Conservation (phyloP, 495 filamentous ascomycete species). For the Neurospora africana region DNA sequence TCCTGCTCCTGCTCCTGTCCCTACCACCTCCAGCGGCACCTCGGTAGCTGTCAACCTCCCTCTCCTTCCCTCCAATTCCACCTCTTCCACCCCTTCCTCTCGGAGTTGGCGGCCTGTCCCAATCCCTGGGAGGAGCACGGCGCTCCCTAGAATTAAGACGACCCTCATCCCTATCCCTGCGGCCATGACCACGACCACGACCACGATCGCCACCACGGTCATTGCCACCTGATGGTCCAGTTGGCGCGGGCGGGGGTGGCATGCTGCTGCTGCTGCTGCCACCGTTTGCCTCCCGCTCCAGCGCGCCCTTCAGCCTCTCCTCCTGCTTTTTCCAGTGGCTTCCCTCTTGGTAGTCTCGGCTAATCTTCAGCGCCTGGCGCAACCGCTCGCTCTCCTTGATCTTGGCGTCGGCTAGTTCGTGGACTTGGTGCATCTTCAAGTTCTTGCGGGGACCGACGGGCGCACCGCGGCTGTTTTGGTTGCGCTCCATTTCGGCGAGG, state of each 20-base stretch:
- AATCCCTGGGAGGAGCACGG: neutral
- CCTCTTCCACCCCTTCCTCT: neutral
- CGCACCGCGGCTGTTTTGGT: constrained; percentile 11
- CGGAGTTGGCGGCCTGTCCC: neutral
- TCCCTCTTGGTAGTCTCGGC: constrained; percentile 79
- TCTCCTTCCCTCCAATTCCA: constrained; percentile 1
- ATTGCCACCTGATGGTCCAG: neutral
- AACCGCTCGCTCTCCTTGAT: constrained; percentile 89
- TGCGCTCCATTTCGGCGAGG: constrained; percentile 39
- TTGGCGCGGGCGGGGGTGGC: neutral
- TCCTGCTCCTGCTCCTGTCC: neutral
- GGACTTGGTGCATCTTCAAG: constrained; percentile 86
- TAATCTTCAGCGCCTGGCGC: constrained; percentile 78
- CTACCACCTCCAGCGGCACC: neutral
- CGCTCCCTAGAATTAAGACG: neutral
- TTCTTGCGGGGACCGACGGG: constrained; percentile 33
- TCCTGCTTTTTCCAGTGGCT: constrained; percentile 62
- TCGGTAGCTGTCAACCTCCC: constrained; percentile 1
- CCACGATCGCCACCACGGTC: neutral
- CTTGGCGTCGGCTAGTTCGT: constrained; percentile 93
- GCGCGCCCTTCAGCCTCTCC: constrained; percentile 53
- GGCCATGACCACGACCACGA: neutral
- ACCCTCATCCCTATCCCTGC: neutral
- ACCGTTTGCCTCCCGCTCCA: constrained; percentile 33
- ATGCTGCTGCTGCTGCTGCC: neutral